phyloP scores from a whole-genome alignment of 2,329 filamentous ascomycete species.

The Pseudogymnoascus verrucosus region DNA sequence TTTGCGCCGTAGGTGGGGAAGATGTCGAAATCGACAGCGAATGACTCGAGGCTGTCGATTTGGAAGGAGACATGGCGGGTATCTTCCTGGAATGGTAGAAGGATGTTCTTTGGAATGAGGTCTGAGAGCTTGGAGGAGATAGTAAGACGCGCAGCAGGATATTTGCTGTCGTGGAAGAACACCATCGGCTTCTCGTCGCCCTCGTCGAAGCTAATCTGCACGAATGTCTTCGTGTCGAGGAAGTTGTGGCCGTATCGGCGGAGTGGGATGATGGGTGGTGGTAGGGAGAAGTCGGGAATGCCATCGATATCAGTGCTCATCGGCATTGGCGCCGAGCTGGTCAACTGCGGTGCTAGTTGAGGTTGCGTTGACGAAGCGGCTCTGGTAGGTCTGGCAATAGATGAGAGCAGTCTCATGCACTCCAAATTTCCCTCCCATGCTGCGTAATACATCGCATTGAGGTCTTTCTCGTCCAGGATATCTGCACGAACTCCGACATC shows the following conservation, averaged over 20 bases:
- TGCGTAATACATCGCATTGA: conserved; percentile 96
- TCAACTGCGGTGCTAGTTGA: conserved; percentile 26
- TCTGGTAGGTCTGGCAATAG: conserved; percentile 29
- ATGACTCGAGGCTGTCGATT: conserved; percentile 85
- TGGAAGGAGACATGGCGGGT: conserved; percentile 91
- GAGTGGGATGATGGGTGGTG: conserved; percentile 91
- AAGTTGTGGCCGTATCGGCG: conserved; percentile 97
- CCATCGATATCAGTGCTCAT: conserved; percentile 74
- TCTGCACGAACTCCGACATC: conserved; percentile 70
- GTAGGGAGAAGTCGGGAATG: conserved; percentile 85
- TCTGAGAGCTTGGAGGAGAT: conserved; percentile 96
- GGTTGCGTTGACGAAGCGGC: conserved; percentile 20
- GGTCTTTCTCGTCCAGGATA: conserved; percentile 81
- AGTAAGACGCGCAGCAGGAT: conserved; percentile 87
- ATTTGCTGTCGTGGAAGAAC: conserved; percentile 97
- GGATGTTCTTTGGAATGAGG: conserved; percentile 90
- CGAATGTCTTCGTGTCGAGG: conserved; percentile 91
- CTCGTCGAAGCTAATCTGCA: conserved; percentile 84
- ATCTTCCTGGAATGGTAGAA: conserved; percentile 93
- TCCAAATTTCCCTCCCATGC: conserved; percentile 95
- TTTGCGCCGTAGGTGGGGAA: conserved; percentile 97
- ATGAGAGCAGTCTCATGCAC: conserved; percentile 82
- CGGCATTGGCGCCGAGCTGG: conserved; percentile 38
- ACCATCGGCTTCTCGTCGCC: conserved; percentile 65
- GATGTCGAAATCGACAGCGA: conserved; percentile 93